Base-by-base conservation (phyloP, 2,329 filamentous ascomycete genomes). In the Rhinocladiella mackenziei region DNA sequence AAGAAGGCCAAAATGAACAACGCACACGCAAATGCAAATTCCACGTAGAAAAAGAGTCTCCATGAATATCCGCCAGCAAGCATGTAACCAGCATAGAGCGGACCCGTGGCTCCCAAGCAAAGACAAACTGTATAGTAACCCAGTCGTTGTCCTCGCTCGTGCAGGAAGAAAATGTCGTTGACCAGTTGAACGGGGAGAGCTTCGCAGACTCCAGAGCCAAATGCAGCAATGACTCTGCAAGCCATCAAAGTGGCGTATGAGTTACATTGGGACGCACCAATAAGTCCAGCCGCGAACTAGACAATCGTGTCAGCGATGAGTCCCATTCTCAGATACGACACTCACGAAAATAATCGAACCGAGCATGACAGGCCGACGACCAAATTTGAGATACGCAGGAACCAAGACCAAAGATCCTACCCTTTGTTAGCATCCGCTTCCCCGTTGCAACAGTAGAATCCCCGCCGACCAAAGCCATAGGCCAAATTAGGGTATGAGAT, bases 1-100 rank as follows among this genome's bases (percentile, higher is more conserved):
- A 81, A 63, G 56, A 80, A 77, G 0, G 73, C 68, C 5, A 73
- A 53, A 31, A 77, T 62, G 46, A 65, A 62, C 35, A 65, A 57
- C 4, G 60, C 60, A 6, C 61, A 62, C 2, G 72, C 68, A 39
- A 81, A 80, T 2, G 75, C 77, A 35, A 77, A 69, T 49, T 74
- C 71, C 41, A 80, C 76, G 57, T 79, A 80, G 65, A 80, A 81
- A 64, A 76, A 81, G 0, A 80, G 69, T 11, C 73, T 66, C 76
- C 77, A 81, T 5, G 75, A 77, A 55, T 76, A 73, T 7, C 74
- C 73, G 1, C 69, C 76, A 0, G 71, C 69, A 5, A 81, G 70
- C 76, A 81, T 80, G 58, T 80, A 80, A 9, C 77, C 76, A 1
- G 77, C 75, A 36, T 76, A 78, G 1, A 81, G 63, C 0, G 77